These are phyloP conservation scores for Colletotrichum tabaci DNA, from an alignment of 2,329 filamentous ascomycete species.

Conservation along the genomic window DNA sequence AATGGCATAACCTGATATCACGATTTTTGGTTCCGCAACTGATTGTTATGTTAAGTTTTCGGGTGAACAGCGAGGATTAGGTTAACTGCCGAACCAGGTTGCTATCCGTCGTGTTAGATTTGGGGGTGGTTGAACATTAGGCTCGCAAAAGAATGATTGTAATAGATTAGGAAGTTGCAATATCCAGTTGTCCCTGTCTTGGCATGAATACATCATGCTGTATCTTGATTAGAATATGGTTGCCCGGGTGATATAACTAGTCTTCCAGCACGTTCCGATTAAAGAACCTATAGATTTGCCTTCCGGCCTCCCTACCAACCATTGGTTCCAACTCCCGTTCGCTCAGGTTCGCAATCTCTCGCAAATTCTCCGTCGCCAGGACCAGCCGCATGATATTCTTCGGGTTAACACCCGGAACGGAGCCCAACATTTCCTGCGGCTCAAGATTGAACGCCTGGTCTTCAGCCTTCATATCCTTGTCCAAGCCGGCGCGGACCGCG, in stretches of 20 bases:
- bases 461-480: slow-evolving; percentile 72
- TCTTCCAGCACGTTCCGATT: slow-evolving; percentile 73
- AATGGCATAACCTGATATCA: slow-evolving; percentile 35
- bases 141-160: too few species aligned
- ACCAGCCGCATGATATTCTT: slow-evolving; percentile 83
- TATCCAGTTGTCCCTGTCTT: too few species aligned
- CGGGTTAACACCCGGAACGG: slow-evolving; percentile 86
- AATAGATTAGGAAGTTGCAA: too few species aligned
- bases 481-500: slow-evolving; percentile 87
- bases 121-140: background rate
- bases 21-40: background rate
- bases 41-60: background rate
- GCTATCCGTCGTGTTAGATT: too few species aligned
- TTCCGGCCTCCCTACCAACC: slow-evolving; percentile 83
- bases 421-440: slow-evolving; percentile 90
- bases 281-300: slow-evolving; percentile 87
- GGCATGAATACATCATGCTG: too few species aligned
- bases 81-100: accelerated
- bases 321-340: slow-evolving; percentile 79
- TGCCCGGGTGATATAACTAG: slow-evolving; percentile 47
- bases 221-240: background rate
- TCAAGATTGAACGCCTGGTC: slow-evolving; percentile 85
- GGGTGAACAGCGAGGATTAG: accelerated
- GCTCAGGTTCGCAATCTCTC: slow-evolving; percentile 89
- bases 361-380: slow-evolving; percentile 80